A percentile compares a stretch with the other conserved stretches of the same genome.
Evolutionary conservation across 1,139 yeast species (phyloP).

Genomic region (Debaryomyces udenii): DNA sequence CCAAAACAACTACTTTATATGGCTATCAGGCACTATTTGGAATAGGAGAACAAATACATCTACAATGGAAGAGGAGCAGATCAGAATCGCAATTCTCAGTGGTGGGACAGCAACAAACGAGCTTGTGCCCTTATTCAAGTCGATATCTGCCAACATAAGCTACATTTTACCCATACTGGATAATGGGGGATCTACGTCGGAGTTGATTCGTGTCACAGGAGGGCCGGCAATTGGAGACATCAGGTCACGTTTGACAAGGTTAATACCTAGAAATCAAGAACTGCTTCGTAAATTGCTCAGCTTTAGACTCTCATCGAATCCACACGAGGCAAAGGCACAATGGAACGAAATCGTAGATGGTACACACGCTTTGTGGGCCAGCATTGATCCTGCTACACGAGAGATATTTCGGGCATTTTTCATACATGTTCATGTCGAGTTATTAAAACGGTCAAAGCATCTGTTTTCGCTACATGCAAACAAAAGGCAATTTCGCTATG

Average conservation of each 20-base stretch:
- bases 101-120: conserved; percentile 82
- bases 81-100: conserved; percentile 52
- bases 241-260: conserved; percentile 75
- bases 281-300: conserved; percentile 54
- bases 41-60: not conserved
- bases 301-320: conserved; percentile 59
- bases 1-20: too few relatives aligned
- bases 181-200: conserved; percentile 95
- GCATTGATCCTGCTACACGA: conserved; percentile 61
- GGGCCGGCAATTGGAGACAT: conserved; percentile 97
- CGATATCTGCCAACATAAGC: conserved; percentile 46
- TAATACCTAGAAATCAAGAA: conserved; percentile 57
- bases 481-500: conserved; percentile 63
- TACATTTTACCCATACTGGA: conserved; percentile 86
- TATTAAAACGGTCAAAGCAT: conserved; percentile 67
- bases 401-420: conserved; percentile 79
- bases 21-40: too few relatives aligned
- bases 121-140: conserved; percentile 52
- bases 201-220: conserved; percentile 83
- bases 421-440: conserved; percentile 76
- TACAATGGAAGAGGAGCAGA: conserved; percentile 2
- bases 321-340: conserved; percentile 60
- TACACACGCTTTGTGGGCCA: conserved; percentile 68
- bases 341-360: conserved; percentile 86
- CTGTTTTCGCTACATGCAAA: conserved; percentile 36